Percentiles rank a stretch among this genome's conserved stretches.
Evolutionary conservation across 306 rosid species (phyloP).

Genomic region (Corylus avellana): DNA sequence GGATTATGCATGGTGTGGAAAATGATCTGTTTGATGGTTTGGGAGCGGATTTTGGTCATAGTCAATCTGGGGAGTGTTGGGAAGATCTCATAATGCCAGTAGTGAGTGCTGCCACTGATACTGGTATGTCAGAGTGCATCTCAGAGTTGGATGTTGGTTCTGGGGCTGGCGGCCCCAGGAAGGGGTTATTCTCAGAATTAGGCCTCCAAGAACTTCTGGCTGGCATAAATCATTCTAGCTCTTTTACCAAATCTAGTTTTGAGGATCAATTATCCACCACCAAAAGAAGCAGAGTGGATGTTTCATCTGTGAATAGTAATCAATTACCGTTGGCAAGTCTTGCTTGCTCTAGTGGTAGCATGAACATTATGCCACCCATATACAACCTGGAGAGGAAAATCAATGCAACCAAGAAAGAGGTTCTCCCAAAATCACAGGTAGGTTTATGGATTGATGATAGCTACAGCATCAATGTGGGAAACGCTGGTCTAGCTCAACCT

Average conservation of each 20-base stretch:
- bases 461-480: conserved; percentile 48
- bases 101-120: conserved; percentile 29
- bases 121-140: conserved; percentile 39
- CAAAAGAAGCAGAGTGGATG: conserved; percentile 42
- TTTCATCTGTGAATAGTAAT: conserved; percentile 38
- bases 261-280: conserved; percentile 43
- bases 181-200: conserved; percentile 68
- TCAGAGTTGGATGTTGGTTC: conserved; percentile 45
- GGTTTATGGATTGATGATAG: conserved; percentile 61
- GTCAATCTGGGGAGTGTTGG: conserved; percentile 41
- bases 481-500: conserved; percentile 29
- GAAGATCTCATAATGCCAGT: conserved; percentile 42
- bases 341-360: conserved; percentile 25
- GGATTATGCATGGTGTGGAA: conserved; percentile 26
- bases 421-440: conserved; percentile 51
- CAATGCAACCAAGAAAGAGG: conserved; percentile 44
- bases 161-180: conserved; percentile 30
- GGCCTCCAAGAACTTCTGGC: conserved; percentile 66
- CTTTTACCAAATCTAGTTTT: conserved; percentile 36
- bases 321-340: conserved; percentile 35
- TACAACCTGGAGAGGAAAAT: conserved; percentile 33
- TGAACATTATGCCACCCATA: conserved; percentile 33
- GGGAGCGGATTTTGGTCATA: conserved; percentile 36
- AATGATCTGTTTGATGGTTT: conserved; percentile 36
- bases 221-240: conserved; percentile 40